phyloP scores from a whole-genome alignment of 2,329 filamentous ascomycete species.

The Alternaria angustiovoidea region DNA sequence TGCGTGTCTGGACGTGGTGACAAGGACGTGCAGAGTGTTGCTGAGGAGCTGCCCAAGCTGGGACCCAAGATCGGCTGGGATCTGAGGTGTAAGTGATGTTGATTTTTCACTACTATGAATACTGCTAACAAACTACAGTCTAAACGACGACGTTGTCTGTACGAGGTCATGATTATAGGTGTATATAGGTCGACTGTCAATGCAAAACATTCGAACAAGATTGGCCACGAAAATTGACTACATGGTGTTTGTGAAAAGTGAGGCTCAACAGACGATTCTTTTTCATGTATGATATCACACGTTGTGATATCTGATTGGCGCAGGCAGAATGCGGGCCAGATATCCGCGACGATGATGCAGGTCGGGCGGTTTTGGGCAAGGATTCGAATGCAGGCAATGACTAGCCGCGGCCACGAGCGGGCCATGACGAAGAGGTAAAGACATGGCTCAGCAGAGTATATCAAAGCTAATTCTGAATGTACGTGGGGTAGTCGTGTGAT shows the following conservation, averaged over 20 bases:
- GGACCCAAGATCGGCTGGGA: slow-evolving; percentile 87
- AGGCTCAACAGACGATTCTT: not conserved
- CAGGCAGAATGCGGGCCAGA: slow-evolving; percentile 3
- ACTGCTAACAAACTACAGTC: slow-evolving; percentile 36
- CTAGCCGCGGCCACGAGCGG: slow-evolving; percentile 6
- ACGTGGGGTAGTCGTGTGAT: slow-evolving; percentile 2
- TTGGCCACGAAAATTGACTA: not conserved
- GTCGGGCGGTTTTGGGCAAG: slow-evolving; percentile 8
- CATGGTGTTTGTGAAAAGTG: not conserved
- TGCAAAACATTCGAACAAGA: not conserved
- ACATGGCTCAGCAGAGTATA: not conserved
- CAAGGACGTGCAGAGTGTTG: slow-evolving; percentile 98
- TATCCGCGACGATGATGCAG: slow-evolving; percentile 12
- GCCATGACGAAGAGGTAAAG: not conserved
- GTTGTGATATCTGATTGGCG: slow-evolving; percentile 20
- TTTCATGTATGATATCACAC: slow-evolving; percentile 4
- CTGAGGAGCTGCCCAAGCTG: slow-evolving; percentile 87
- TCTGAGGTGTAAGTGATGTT: slow-evolving; percentile 60
- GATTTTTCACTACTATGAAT: not conserved
- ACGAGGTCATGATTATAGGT: not conserved
- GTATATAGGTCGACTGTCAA: slow-evolving; percentile 4
- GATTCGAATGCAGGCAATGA: slow-evolving; percentile 9
- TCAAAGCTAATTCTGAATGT: not conserved
- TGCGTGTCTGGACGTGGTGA: slow-evolving; percentile 93
- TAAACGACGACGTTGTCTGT: slow-evolving; percentile 18